These are phyloP conservation scores for Evansstolkia leycettana DNA, from an alignment of 495 filamentous ascomycete genomes.

Conservation along the genomic window DNA sequence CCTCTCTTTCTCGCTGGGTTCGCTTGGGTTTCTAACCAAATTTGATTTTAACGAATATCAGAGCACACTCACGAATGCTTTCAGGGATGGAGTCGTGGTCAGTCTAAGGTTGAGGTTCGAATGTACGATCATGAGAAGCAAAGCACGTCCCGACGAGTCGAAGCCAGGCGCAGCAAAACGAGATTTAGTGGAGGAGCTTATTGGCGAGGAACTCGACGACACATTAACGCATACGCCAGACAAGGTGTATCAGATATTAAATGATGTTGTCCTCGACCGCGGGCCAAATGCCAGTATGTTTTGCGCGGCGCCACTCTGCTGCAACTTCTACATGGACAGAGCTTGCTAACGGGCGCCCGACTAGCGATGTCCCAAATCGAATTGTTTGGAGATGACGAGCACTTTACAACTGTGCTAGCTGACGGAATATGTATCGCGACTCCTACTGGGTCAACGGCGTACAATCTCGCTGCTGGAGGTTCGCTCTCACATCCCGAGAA, in stretches of 20 bases:
- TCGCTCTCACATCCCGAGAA: conserved; percentile 95
- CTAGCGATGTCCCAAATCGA: conserved; percentile 77
- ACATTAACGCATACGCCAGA: conserved; percentile 72
- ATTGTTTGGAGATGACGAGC: conserved; percentile 90
- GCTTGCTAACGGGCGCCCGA: conserved; percentile 15
- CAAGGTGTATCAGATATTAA: conserved; percentile 75
- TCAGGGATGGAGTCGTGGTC: conserved; percentile 79
- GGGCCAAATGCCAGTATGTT: conserved; percentile 77
- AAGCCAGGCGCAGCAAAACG: conserved; percentile 18
- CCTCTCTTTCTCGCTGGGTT: conserved; percentile 81
- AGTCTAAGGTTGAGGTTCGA: conserved; percentile 83
- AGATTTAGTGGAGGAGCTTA: conserved; percentile 81
- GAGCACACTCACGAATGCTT: conserved; percentile 56
- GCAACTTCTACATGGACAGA: neutral
- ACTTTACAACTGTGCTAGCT: conserved; percentile 77
- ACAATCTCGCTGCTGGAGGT: conserved; percentile 93
- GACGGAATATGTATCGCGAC: conserved; percentile 87
- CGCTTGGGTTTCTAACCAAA: conserved; percentile 89
- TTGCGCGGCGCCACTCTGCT: conserved; percentile 1
- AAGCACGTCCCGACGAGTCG: conserved; percentile 21
- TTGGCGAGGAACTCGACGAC: conserved; percentile 72
- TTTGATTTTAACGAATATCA: conserved; percentile 76
- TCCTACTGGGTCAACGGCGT: conserved; percentile 88
- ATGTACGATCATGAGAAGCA: conserved; percentile 85
- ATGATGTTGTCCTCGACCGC: conserved; percentile 82